Base-by-base conservation (phyloP, 2,329 filamentous ascomycete genomes). In the Fusarium begoniae region DNA sequence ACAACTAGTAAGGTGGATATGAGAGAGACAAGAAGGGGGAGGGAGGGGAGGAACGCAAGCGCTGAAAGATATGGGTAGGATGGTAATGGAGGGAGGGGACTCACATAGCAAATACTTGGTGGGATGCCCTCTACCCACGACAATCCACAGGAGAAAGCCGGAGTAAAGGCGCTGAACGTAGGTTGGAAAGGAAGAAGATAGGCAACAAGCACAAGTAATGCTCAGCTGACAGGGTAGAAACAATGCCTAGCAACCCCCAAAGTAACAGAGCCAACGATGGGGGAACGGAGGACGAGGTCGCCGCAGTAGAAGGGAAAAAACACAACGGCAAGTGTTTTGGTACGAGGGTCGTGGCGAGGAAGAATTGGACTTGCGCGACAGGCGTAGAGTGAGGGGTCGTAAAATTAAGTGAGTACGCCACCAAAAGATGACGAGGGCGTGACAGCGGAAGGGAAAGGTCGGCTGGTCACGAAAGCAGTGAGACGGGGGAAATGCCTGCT, bases 81-180 rank as follows among this genome's bases (percentile, higher is more conserved):
- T 58, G 56, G 58, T 68, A 68, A 67, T 51, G 70, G 64, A 60
- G 74, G 69, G 70, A 73, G 64, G 76, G 70, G 70, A 84, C 84
- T 84, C 79, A 86, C 84, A 85, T 85, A 84, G 80, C 81, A 82
- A 79, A 81, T 74, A 78, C 73, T 77, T 77, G 73, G 74, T 68
- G 75, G 77, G 78, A 80, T 81, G 80, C 82, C 82, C 81, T 85
- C 82, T 80, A 82, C 86, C 83, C 83, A 80, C 85, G 82, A 87
- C 85, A 77, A 83, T 84, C 83, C 81, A 78, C 69, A 75, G 77
- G 77, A 84, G 82, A 85, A 79, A 81, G 84, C 81, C 84, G 82
- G 84, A 86, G 83, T 77, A 84, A 84, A 84, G 82, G 82, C 78
- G 80, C 73, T 68, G 66, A 71, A 75, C 64, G 63, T 65, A 55